Base-by-base conservation (phyloP, 306 rosid species). In the Chamaecrista fasciculata region DNA sequence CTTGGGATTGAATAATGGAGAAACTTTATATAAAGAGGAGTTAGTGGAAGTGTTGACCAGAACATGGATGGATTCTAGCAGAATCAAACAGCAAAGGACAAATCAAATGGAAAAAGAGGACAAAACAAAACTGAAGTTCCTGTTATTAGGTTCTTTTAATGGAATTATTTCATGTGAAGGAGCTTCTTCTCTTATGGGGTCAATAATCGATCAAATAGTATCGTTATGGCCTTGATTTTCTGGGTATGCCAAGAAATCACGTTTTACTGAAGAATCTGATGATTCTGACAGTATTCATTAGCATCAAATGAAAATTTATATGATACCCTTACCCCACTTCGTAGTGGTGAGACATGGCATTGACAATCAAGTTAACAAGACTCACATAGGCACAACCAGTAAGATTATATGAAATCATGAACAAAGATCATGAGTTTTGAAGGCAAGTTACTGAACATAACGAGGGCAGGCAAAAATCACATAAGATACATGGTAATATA, bases 51-150 rank as follows among this genome's bases (percentile, higher is more conserved):
- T 57, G 24, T 39, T 49, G 59, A 69, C 69, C 20, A 74, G 25
- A 19, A 15, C 52, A 62, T 61, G 6, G 11, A 78, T 24, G 6
- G 11, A 78, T 24, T 3, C 37, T 12, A 20, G 67, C 34, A 64
- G 53, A 72, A 72, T 40, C 58, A 51, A 34, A 61, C 56, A 71
- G 46, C 20, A 67, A 37, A 39, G 26, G 80, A 72, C 61, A 66
- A 67, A 62, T 31, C 14, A n/a, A 62, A 58, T 36, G 50, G 15
- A 57, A 36, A 23, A 44, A 34, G 40, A 42, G 43, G 29, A 43
- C 14, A 53, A 62, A 15, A 11, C 31, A 6, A 2, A 39, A 15
- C 49, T 25, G 11, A 0, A 11, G 33, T 15, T 12, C 20, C 8
- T 52, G 59, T 33, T 0, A 26, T 26, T 26, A 26, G 39, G 62